These are phyloP conservation scores for Lonicera japonica DNA, from an alignment of 129 eudicot species.

Conservation along the genomic window DNA sequence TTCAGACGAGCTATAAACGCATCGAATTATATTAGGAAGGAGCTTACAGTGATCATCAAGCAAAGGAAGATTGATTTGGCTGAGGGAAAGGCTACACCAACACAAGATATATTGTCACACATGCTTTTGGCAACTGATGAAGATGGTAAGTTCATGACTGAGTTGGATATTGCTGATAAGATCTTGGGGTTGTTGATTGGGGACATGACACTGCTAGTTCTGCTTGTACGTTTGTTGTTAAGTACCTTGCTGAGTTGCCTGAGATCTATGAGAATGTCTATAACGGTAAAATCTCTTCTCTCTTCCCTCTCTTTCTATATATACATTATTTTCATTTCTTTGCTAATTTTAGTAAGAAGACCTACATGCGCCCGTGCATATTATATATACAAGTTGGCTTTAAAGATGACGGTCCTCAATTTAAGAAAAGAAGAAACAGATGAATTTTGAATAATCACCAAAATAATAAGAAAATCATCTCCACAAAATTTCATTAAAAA, in stretches of 20 bases:
- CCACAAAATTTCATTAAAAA: too few species aligned
- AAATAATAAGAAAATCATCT: too few species aligned
- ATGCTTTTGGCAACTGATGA: slow-evolving; percentile 64
- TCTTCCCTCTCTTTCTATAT: background rate
- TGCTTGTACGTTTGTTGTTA: slow-evolving; percentile 70
- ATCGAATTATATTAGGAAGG: slow-evolving; percentile 40
- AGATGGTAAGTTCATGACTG: slow-evolving; percentile 56
- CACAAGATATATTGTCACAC: slow-evolving; percentile 83
- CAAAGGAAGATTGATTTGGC: slow-evolving; percentile 66
- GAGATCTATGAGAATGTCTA: slow-evolving; percentile 71
- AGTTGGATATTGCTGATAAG: slow-evolving; percentile 66
- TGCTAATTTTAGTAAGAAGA: background rate
- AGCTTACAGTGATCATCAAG: slow-evolving; percentile 40
- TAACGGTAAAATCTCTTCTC: slow-evolving; percentile 33
- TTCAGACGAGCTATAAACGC: slow-evolving; percentile 67
- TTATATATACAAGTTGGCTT: too few species aligned
- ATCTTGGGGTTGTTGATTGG: slow-evolving; percentile 75
- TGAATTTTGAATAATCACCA: too few species aligned
- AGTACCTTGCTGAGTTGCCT: slow-evolving; percentile 83
- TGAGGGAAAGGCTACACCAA: slow-evolving; percentile 56
- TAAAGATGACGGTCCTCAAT: too few species aligned
- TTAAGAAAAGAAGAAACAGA: too few species aligned
- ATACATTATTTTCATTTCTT: background rate
- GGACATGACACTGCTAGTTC: slow-evolving; percentile 94
- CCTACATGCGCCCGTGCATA: background rate